Percentiles rank a stretch among this genome's conserved stretches.
Evolutionary conservation across 345 rosid species (phyloP).

Genomic region (Litchi chinensis): DNA sequence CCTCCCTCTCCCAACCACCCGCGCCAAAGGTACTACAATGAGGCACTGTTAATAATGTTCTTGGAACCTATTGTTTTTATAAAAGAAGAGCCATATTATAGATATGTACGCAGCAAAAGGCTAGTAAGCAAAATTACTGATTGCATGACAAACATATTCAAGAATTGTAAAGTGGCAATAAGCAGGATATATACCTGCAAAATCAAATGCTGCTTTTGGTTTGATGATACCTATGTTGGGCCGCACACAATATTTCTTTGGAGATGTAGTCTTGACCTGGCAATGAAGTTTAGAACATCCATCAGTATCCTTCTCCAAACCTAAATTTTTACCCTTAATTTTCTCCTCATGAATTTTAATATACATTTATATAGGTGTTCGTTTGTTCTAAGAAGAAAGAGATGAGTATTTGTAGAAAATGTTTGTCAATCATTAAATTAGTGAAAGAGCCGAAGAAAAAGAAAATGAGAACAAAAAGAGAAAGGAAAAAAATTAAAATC

Average conservation of each 20-base stretch:
- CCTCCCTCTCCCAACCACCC: background rate
- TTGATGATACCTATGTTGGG: slow-evolving; percentile 53
- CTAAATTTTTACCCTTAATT: background rate
- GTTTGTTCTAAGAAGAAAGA: background rate
- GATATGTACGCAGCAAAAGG: background rate
- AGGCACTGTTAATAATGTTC: background rate
- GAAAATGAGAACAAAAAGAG: background rate
- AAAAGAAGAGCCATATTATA: background rate
- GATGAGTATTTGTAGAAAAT: too few species aligned
- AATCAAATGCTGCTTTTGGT: slow-evolving; percentile 42
- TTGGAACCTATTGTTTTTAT: too few species aligned
- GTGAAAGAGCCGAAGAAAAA: background rate
- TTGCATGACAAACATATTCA: background rate
- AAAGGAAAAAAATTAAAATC: background rate
- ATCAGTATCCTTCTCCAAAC: background rate
- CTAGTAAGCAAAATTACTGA: background rate
- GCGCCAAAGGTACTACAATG: background rate
- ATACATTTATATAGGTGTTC: background rate
- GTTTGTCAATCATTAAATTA: background rate
- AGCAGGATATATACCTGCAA: slow-evolving; percentile 37
- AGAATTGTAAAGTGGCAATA: background rate
- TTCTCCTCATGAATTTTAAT: background rate
- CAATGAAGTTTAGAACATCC: slow-evolving; percentile 1
- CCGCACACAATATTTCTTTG: slow-evolving; percentile 54
- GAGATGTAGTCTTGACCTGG: slow-evolving; percentile 66